Base-by-base conservation (phyloP, 257 asterid species). In the Solanum etuberosum region DNA sequence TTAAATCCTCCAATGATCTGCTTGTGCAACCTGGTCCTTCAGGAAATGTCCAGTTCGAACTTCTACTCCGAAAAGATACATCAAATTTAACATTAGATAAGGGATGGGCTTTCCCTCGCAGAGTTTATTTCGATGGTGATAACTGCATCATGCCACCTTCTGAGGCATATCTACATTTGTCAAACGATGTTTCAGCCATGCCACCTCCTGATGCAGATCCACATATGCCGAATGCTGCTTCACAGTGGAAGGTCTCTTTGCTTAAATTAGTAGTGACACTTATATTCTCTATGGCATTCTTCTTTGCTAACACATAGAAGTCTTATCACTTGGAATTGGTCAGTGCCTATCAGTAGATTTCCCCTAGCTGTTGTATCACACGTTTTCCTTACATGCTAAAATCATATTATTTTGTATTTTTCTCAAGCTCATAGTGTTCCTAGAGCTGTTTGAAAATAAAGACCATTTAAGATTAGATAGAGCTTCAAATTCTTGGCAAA, bases 71-170 rank as follows among this genome's bases (percentile, higher is more conserved):
- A 12, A 94, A 96, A 91, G 98, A 93, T 89, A 87, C 85, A 85
- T 90, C 92, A 27, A 94, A 93, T 46, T 93, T 94, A 92, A 92
- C 95, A n/a, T 95, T 91, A 51, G 98, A 93, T 23, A 93, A 94
- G 90, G 98, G 96, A 15, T 94, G 99, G 98, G 98, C 94, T 76
- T 96, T 96, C 59, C 98, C 99, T 2, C 88, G 91, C 88, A 92
- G 98, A 88, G 88, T 96, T 35, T 94, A 96, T 85, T 96, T 96
- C 93, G 93, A 96, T 61, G 98, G 98, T 12, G 98, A 96, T 84
- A 94, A 94, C 88, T 96, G 98, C 81, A 95, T 92, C 34, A 94
- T 96, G 98, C 98, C 99, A 18, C 95, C 98, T 78, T 95, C 99
- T 1, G 95, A 95, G 73, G 89, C 91, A 14, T 95, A 95, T 88